phyloP scores from a whole-genome alignment of 306 rosid genomes.

The Calophaca sinica region DNA sequence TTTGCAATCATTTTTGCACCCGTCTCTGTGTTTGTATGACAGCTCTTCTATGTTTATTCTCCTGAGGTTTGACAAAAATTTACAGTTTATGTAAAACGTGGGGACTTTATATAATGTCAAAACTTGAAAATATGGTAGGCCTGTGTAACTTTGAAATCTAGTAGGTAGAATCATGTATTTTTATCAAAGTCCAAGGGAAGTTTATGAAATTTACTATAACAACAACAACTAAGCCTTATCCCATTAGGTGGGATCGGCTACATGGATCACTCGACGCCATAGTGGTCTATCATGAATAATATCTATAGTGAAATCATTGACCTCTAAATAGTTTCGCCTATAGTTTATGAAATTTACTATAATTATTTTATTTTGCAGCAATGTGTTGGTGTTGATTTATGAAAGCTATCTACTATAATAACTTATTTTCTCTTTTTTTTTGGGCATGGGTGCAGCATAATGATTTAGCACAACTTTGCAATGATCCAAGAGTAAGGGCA shows the following conservation, averaged over 20 bases:
- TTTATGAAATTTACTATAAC: conserved; percentile 15
- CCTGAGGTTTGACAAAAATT: background rate
- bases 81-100: background rate
- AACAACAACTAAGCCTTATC: no score
- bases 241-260: no score
- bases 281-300: no score
- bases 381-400: conserved; percentile 14
- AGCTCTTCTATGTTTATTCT: background rate
- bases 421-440: conserved; percentile 38
- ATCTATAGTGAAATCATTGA: no score
- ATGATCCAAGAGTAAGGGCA: conserved; percentile 80
- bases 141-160: conserved; percentile 5
- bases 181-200: conserved; percentile 25
- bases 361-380: conserved; percentile 30
- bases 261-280: no score
- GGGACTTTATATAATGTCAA: background rate
- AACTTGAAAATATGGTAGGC: conserved; percentile 7
- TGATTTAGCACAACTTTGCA: conserved; percentile 74
- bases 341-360: conserved; percentile 24
- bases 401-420: background rate
- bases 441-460: conserved; percentile 61
- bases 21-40: background rate
- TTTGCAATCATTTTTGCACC: background rate
- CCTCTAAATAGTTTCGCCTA: no score
- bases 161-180: conserved; percentile 23